These are phyloP conservation scores for Tulasnella sp. DNA, from an alignment of 768 basidiomycete species.

Conservation along the genomic window DNA sequence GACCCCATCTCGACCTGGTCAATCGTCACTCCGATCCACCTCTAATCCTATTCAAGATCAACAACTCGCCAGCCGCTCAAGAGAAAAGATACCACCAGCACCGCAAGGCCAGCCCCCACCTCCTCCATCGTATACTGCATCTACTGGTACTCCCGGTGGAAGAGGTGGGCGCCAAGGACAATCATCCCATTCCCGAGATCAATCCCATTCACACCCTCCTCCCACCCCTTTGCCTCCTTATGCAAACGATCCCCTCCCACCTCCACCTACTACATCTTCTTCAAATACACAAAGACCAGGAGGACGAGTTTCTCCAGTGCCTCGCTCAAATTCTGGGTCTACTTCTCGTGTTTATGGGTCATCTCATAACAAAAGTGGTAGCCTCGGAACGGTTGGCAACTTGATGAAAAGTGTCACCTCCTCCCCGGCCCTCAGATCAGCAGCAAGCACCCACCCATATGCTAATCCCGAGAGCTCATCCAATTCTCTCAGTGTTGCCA, in stretches of 20 bases:
- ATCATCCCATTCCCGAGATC: slow-evolving; percentile 27
- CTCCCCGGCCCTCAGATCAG: background rate
- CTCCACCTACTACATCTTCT: slow-evolving; percentile 22
- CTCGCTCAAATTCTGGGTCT: background rate
- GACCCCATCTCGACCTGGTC: slow-evolving; percentile 25
- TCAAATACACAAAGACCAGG: slow-evolving; percentile 13
- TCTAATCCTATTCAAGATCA: slow-evolving; percentile 15
- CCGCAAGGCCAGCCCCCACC: slow-evolving; percentile 54
- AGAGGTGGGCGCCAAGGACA: slow-evolving; percentile 23
- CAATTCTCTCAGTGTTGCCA: no score
- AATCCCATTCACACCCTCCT: slow-evolving; percentile 43
- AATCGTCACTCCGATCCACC: slow-evolving; percentile 21
- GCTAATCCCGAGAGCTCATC: no score
- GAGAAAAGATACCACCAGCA: slow-evolving; percentile 39
- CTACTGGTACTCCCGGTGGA: slow-evolving; percentile 27
- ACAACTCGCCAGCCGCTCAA: slow-evolving; percentile 7
- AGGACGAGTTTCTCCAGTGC: slow-evolving; percentile 22
- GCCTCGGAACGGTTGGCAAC: slow-evolving; percentile 3
- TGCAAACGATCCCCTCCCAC: slow-evolving; percentile 28
- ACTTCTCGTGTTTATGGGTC: background rate
- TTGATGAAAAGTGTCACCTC: slow-evolving; percentile 6
- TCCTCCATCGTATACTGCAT: slow-evolving; percentile 26
- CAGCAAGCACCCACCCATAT: slow-evolving; percentile 8
- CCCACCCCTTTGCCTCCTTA: slow-evolving; percentile 34
- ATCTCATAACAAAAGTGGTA: slow-evolving; percentile 9